These are phyloP conservation scores for Candida gigantensis DNA, from an alignment of 1,139 yeast genomes.

Conservation along the genomic window DNA sequence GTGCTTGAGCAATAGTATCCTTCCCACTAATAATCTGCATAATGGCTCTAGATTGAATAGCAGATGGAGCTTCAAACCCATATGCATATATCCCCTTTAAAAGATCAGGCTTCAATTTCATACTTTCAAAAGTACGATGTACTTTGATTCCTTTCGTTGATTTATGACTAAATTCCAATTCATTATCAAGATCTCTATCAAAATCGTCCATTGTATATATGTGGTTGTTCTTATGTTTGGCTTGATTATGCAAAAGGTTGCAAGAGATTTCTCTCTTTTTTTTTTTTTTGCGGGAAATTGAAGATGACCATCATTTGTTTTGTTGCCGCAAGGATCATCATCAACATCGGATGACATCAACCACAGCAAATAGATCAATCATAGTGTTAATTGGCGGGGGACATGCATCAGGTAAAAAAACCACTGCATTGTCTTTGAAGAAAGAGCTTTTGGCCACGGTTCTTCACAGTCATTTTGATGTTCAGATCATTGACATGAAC, in stretches of 20 bases:
- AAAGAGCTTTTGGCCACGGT: slow-evolving; percentile 25
- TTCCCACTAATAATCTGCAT: slow-evolving; percentile 87
- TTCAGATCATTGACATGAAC: slow-evolving; percentile 44
- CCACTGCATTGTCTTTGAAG: slow-evolving; percentile 35
- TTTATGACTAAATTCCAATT: slow-evolving; percentile 53
- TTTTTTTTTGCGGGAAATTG: slow-evolving; percentile 1
- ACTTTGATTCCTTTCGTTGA: slow-evolving; percentile 65
- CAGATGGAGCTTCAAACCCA: slow-evolving; percentile 93
- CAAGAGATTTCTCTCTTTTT: slow-evolving; percentile 1
- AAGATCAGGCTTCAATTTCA: slow-evolving; percentile 71
- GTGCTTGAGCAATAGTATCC: slow-evolving; percentile 97
- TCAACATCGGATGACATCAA: slow-evolving; percentile 3
- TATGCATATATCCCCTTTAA: slow-evolving; percentile 79
- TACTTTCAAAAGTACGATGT: slow-evolving; percentile 71
- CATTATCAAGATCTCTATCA: slow-evolving; percentile 58
- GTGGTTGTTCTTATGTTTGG: not conserved
- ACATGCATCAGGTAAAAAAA: slow-evolving; percentile 65
- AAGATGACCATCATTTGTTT: slow-evolving; percentile 5
- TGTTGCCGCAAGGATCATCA: not conserved
- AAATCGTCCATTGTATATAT: slow-evolving; percentile 35
- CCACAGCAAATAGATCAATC: slow-evolving; percentile 22
- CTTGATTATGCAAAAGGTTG: not conserved
- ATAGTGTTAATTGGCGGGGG: slow-evolving; percentile 72
- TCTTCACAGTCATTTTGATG: slow-evolving; percentile 23
- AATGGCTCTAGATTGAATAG: slow-evolving; percentile 94